A percentile compares a stretch with the other conserved stretches of the same genome.
phyloP scores from a whole-genome alignment of 1,284 basidiomycete genomes.

The Tylopilus sp. region DNA sequence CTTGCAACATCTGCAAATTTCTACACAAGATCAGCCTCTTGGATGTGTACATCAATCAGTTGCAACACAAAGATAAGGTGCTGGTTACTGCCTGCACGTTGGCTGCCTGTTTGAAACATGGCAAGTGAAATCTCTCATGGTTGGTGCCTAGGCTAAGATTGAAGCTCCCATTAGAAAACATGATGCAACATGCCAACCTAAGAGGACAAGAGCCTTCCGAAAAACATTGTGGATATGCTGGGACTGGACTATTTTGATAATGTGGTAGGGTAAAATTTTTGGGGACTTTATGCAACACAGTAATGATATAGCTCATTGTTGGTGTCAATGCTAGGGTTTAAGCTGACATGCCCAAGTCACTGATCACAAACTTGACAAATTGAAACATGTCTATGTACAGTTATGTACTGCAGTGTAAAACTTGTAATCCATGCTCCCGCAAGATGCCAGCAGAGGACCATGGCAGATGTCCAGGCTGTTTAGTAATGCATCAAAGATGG shows the following conservation, averaged over 20 bases:
- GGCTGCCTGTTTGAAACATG: conserved; percentile 22
- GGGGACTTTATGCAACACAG: conserved; percentile 14
- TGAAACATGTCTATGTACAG: no score
- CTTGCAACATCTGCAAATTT: no score
- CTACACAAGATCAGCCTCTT: conserved; percentile 10
- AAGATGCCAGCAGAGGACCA: no score
- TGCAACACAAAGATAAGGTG: conserved; percentile 13
- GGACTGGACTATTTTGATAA: no score
- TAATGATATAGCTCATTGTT: not conserved
- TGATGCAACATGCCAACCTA: conserved; percentile 17
- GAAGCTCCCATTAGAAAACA: conserved; percentile 21
- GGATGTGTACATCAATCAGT: conserved; percentile 17
- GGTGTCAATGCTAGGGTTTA: no score
- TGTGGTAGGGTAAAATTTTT: conserved; percentile 5
- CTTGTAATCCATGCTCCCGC: no score
- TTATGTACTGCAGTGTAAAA: no score
- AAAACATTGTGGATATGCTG: conserved; percentile 19
- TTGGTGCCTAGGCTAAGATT: not conserved
- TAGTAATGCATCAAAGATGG: no score
- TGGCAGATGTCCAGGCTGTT: no score
- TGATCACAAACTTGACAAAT: no score
- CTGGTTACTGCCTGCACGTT: conserved; percentile 23
- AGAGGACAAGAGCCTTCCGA: conserved; percentile 15
- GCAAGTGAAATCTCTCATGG: conserved; percentile 9
- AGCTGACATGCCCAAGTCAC: conserved; percentile 18